Conservation (phyloP, 768 basidiomycete species). For the Infundibulicybe gibba region DNA sequence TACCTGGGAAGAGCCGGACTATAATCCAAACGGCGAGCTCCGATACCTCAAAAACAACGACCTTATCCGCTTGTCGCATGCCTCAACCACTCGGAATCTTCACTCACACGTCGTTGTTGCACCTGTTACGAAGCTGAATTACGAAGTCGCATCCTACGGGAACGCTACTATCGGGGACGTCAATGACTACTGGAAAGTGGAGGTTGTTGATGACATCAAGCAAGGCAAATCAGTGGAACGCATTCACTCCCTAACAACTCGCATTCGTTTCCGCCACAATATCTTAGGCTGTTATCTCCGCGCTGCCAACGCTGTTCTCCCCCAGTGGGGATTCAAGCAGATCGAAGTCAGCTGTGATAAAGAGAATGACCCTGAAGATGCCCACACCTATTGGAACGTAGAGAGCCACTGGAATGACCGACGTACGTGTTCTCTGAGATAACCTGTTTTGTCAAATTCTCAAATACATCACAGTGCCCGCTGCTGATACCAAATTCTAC, state of each 20-base stretch:
- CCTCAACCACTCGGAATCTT: slow-evolving; percentile 81
- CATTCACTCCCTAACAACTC: slow-evolving; percentile 90
- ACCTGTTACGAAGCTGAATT: slow-evolving; percentile 82
- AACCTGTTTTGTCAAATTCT: too few species aligned
- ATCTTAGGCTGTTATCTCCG: slow-evolving; percentile 82
- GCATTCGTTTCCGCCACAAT: slow-evolving; percentile 79
- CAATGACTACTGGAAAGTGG: slow-evolving; percentile 90
- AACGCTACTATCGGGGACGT: slow-evolving; percentile 84
- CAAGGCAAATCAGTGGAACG: slow-evolving; percentile 56
- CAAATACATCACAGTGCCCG: slow-evolving; percentile 54
- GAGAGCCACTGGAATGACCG: slow-evolving; percentile 97
- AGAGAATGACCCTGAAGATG: slow-evolving; percentile 75
- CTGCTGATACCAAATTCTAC: slow-evolving; percentile 81
- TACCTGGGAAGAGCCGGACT: slow-evolving; percentile 69
- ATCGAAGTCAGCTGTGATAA: slow-evolving; percentile 93
- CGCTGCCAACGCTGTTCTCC: slow-evolving; percentile 84
- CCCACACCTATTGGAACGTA: slow-evolving; percentile 96
- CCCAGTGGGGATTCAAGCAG: slow-evolving; percentile 99
- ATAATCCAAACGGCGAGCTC: slow-evolving; percentile 66
- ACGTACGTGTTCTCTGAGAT: slow-evolving; percentile 47
- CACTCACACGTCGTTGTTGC: slow-evolving; percentile 90
- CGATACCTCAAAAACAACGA: slow-evolving; percentile 75
- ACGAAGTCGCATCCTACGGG: slow-evolving; percentile 94
- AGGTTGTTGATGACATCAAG: slow-evolving; percentile 88
- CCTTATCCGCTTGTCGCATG: slow-evolving; percentile 77